Evolutionary conservation across 164 flowering plant genomes (phyloP).

Genomic region (Liriodendron chinense): DNA sequence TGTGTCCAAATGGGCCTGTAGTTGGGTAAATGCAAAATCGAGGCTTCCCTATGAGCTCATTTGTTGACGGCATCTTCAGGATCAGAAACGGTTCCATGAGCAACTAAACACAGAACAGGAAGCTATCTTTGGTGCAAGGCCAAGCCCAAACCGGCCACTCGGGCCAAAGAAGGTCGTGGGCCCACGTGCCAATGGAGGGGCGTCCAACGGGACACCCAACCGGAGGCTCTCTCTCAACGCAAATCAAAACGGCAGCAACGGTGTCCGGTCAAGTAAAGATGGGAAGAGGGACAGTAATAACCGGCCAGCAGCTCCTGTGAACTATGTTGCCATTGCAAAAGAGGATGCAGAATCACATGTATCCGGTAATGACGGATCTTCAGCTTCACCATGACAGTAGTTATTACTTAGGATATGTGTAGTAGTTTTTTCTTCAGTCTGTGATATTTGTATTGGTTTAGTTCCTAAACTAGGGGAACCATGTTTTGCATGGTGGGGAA

Average conservation of each 20-base stretch:
- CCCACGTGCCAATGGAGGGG: slow-evolving; percentile 72
- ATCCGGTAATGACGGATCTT: slow-evolving; percentile 53
- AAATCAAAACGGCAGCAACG: slow-evolving; percentile 43
- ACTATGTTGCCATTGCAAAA: slow-evolving; percentile 75
- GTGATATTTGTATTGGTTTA: neutral
- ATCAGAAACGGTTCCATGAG: slow-evolving; percentile 77
- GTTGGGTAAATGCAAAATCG: too few species aligned
- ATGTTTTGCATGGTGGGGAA: neutral
- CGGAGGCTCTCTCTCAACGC: slow-evolving; percentile 68
- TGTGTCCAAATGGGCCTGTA: too few species aligned
- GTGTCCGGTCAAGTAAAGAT: slow-evolving; percentile 61
- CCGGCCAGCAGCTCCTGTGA: slow-evolving; percentile 67
- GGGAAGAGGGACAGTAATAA: slow-evolving; percentile 51
- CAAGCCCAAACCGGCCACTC: slow-evolving; percentile 70
- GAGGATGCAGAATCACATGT: slow-evolving; percentile 74
- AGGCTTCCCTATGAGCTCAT: too few species aligned
- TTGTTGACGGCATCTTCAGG: slow-evolving; percentile 37
- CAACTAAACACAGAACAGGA: slow-evolving; percentile 85
- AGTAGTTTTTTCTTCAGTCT: neutral
- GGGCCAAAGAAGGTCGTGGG: slow-evolving; percentile 72
- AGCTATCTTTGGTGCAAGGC: slow-evolving; percentile 62
- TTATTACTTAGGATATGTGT: neutral
- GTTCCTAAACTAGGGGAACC: neutral
- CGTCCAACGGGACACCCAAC: slow-evolving; percentile 60
- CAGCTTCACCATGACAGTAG: slow-evolving; percentile 53